Conservation (phyloP, 2,329 filamentous ascomycete genomes). For the Pezicula radicicola region DNA sequence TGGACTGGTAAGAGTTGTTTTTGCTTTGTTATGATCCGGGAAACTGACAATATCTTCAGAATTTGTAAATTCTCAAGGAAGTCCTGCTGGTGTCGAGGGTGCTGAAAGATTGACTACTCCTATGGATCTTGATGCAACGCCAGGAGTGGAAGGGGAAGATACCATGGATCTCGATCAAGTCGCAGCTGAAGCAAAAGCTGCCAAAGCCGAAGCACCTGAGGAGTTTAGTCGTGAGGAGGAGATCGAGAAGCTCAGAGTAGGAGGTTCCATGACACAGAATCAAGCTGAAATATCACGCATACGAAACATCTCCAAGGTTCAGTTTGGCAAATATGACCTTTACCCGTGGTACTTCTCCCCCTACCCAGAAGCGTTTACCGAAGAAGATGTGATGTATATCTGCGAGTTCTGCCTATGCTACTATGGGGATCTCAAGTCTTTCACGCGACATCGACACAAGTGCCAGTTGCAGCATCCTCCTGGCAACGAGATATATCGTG, state of each 20-base stretch:
- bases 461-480: constrained; percentile 90
- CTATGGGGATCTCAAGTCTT: constrained; percentile 79
- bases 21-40: constrained; percentile 3
- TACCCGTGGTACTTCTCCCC: constrained; percentile 99
- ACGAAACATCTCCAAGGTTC: constrained; percentile 87
- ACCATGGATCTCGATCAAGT: constrained; percentile 53
- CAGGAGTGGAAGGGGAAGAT: constrained; percentile 32
- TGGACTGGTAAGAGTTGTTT: constrained; percentile 16
- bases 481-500: constrained; percentile 96
- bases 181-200: constrained; percentile 24
- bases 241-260: constrained; percentile 91
- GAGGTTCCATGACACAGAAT: constrained; percentile 98
- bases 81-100: constrained; percentile 22
- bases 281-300: constrained; percentile 95
- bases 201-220: constrained; percentile 30
- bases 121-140: constrained; percentile 26
- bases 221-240: constrained; percentile 80
- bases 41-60: constrained; percentile 18
- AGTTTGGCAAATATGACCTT: constrained; percentile 88
- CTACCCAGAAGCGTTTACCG: constrained; percentile 85
- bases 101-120: constrained; percentile 21
- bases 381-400: constrained; percentile 89
- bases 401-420: constrained; percentile 97
- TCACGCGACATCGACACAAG: constrained; percentile 82
- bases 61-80: constrained; percentile 24